Evolutionary conservation across 345 rosid species (phyloP).

Genomic region (Aquilaria yunnanensis): DNA sequence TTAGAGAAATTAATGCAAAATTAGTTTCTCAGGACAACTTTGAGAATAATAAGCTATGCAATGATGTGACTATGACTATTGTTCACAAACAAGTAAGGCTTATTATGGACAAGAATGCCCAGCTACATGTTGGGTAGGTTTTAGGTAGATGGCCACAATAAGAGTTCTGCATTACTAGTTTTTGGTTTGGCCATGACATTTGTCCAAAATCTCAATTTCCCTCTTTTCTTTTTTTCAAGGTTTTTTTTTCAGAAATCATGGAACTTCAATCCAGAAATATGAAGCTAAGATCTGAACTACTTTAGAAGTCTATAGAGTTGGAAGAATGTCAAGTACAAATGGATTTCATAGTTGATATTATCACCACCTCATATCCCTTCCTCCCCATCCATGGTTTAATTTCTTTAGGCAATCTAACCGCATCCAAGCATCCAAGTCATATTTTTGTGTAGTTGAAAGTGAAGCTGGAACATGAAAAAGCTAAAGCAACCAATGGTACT

Average conservation of each 20-base stretch:
- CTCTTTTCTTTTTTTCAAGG: neutral
- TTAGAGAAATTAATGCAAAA: too few species aligned
- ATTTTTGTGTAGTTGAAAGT: slow-evolving; percentile 15
- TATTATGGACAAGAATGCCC: slow-evolving; percentile 11
- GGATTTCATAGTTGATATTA: neutral
- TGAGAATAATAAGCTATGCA: neutral
- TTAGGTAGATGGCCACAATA: slow-evolving; percentile 2
- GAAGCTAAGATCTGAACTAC: slow-evolving; percentile 5
- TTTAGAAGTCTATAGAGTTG: neutral
- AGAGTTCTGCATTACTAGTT: neutral
- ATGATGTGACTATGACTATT: neutral
- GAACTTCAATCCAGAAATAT: slow-evolving; percentile 1
- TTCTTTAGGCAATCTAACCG: slow-evolving; percentile 1
- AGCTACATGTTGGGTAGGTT: neutral
- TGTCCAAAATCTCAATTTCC: neutral
- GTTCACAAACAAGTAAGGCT: neutral
- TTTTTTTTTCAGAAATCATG: slow-evolving; percentile 11
- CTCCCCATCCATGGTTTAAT: neutral
- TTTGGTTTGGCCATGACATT: neutral
- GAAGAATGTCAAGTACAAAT: slow-evolving; percentile 11
- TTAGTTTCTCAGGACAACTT: neutral
- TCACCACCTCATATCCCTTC: too few species aligned
- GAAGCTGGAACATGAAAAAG: slow-evolving; percentile 1
- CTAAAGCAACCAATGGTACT: neutral
- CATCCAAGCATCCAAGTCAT: neutral